These are phyloP conservation scores for Leishmania lainsoni DNA, from an alignment of 208 protist species.

Conservation along the genomic window DNA sequence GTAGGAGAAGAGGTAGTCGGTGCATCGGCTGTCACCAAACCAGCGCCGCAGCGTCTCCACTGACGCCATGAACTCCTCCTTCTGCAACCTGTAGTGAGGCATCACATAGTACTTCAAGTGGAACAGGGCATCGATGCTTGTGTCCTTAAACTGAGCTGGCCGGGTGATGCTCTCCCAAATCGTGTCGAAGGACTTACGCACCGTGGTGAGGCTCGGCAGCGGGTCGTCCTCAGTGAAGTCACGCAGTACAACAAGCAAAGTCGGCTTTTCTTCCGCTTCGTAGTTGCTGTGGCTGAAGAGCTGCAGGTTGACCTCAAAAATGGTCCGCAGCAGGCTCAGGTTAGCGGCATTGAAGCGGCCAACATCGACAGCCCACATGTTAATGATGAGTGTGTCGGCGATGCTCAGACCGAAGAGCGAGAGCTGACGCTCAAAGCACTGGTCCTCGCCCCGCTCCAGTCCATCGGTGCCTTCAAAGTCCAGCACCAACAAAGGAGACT, in stretches of 20 bases:
- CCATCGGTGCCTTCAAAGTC: constrained; percentile 98
- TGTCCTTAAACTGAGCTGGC: constrained; percentile 55
- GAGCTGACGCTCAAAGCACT: constrained; percentile 96
- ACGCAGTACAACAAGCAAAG: constrained; percentile 95
- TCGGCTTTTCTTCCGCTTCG: constrained; percentile 88
- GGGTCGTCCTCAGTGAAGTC: constrained; percentile 93
- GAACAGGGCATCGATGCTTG: constrained; percentile 74
- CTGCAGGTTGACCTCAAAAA: constrained; percentile 97
- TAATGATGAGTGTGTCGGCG: constrained; percentile 97
- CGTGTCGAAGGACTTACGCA: constrained; percentile 93
- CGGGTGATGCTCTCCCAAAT: constrained; percentile 91
- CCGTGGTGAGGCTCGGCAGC: constrained; percentile 64
- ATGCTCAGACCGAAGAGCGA: constrained; percentile 97
- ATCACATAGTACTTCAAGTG: constrained; percentile 73
- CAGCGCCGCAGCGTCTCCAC: constrained; percentile 55
- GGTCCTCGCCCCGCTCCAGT: constrained; percentile 95
- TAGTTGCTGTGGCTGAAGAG: constrained; percentile 91
- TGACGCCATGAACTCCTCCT: constrained; percentile 53
- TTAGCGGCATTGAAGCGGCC: constrained; percentile 96
- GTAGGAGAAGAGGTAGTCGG: constrained; percentile 73
- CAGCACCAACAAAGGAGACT: constrained; percentile 87
- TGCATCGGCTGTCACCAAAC: constrained; percentile 46
- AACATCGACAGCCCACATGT: constrained; percentile 97
- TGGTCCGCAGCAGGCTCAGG: constrained; percentile 93
- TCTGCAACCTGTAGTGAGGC: constrained; percentile 88